Base-by-base conservation (phyloP, 495 filamentous ascomycete species). In the Penicillium turbatum region DNA sequence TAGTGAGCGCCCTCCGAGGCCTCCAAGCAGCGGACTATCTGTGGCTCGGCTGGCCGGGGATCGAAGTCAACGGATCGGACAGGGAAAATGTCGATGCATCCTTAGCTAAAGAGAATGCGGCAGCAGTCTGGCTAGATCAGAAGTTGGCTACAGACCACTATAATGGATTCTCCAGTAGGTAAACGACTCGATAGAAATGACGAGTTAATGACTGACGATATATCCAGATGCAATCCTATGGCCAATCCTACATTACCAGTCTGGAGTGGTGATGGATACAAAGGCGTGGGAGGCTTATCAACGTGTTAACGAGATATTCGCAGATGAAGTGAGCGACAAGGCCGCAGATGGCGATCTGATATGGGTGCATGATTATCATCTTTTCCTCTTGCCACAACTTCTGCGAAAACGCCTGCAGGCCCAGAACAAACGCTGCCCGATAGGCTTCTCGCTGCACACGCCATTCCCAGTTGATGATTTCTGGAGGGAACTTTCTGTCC, bases 301-400 rank as follows among this genome's bases (percentile, higher is more conserved):
- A 44, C 83, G 90, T 53, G 92, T 92, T n/a, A 97, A 96, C 61
- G 80, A 82, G 39, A 67, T 90, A n/a, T 97, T 97, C 59, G 92
- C 92, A 17, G 86, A 89, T 68, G 77, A 80, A 0, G 79, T 97
- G 49, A 78, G 83, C 9, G 78, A 83, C 44, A 79, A 86, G 54
- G 86, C 91, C 0, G 75, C 86, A 56, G 83, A 87, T 48, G 90
- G 88, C 34, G 87, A 91, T 57, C 66, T 96, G 38, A 85, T 97
- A 62, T 97, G 92, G 92, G 85, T 97, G 0, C 92, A 97, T 65
- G 92, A 97, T 67, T 97, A 96, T 67, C 92, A 97, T 71, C 75
- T 96, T 44, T 92, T 97, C 87, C 81, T 97, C 2, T 73, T 97
- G 16, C 92, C 92, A 0, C 75, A 82, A 50, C 86, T 96, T 82